Evolutionary conservation across 305 asterid genomes (phyloP), one percentile per base, ranked within the genome.

Genomic region (Solanum hybrid): DNA sequence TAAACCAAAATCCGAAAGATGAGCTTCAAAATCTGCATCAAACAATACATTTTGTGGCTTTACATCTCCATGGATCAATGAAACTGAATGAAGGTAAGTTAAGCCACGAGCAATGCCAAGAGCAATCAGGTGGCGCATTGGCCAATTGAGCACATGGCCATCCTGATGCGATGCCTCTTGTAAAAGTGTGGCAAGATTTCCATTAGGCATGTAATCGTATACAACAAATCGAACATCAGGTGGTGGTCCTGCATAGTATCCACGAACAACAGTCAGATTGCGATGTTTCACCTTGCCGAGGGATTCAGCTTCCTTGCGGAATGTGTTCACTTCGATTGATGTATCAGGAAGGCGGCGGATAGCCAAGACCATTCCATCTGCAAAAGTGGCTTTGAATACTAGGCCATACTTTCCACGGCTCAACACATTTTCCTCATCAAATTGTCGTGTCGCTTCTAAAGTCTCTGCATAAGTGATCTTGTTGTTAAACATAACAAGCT

Each of bases 1-100:
- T 89, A 95, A 75, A 24, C 98, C 98, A 6, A 96, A 96, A 88
- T 96, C 98, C 0, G 97, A 94, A 4, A 96, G 90, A 92, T 96
- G 98, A 31, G 98, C 97, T 91, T 96, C 98, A 40, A 96, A 96
- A 90, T 96, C 98, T 20, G 98, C 98, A 88, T 96, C 98, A 26
- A 96, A 96, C 36, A 95, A 91, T 4, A 96, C 95, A 40, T 95
- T 95, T 71, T 96, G 98, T n/a, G 98, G 98, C 82, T 95, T 96
- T 8, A 96, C 87, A 67, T 96, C 98, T 0, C 98, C 98, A 7
- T 96, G 98, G 8, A 89, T 87, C 12, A 96, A 90, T 2, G 95
- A 42, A 81, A 92, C 92, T 5, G 98, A 92, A 88, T 96, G 98
- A 91, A 96, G 79, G 93, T 91, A 95, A 5, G 96, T 93, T n/a